Evolutionary conservation across 768 basidiomycete species (phyloP).

Genomic region (Piloderma croceum): DNA sequence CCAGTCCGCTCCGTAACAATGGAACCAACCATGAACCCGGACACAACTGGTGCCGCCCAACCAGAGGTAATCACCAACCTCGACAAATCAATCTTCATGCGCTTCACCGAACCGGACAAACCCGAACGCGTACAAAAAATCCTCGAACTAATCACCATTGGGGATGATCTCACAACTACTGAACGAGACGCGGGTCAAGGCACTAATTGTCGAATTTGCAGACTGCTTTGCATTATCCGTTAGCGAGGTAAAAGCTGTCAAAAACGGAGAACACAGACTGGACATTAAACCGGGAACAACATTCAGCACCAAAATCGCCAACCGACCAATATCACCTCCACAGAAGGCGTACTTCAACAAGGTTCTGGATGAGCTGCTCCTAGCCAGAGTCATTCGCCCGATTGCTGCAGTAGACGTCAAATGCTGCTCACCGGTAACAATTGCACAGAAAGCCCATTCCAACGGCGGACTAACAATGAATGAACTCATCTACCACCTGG

Average conservation of each 20-base stretch:
- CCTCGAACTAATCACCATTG: constrained; percentile 12
- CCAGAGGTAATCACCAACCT: neutral
- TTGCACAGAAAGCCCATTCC: constrained; percentile 11
- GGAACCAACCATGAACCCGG: neutral
- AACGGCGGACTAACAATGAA: constrained; percentile 5
- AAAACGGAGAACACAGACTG: constrained; percentile 16
- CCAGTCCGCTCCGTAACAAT: neutral
- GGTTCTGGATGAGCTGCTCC: constrained; percentile 24
- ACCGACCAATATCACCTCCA: constrained; percentile 16
- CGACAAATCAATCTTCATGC: constrained; percentile 8
- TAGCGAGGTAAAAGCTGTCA: constrained; percentile 18
- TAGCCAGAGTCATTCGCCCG: constrained; percentile 18
- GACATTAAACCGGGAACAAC: constrained; percentile 9
- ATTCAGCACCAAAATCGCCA: constrained; percentile 13
- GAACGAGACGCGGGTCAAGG: constrained; percentile 16
- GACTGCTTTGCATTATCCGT: constrained; percentile 37
- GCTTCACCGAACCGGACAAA: constrained; percentile 15
- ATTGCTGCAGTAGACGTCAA: constrained; percentile 10
- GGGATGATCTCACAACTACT: constrained; percentile 13
- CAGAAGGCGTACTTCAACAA: constrained; percentile 15
- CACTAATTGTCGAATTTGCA: constrained; percentile 25
- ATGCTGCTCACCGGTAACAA: constrained; percentile 6
- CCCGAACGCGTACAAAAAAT: constrained; percentile 15
- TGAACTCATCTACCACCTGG: constrained; percentile 3
- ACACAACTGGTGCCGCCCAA: neutral